phyloP scores from a whole-genome alignment of 768 basidiomycete species.

The Cyclocybe aegerita region DNA sequence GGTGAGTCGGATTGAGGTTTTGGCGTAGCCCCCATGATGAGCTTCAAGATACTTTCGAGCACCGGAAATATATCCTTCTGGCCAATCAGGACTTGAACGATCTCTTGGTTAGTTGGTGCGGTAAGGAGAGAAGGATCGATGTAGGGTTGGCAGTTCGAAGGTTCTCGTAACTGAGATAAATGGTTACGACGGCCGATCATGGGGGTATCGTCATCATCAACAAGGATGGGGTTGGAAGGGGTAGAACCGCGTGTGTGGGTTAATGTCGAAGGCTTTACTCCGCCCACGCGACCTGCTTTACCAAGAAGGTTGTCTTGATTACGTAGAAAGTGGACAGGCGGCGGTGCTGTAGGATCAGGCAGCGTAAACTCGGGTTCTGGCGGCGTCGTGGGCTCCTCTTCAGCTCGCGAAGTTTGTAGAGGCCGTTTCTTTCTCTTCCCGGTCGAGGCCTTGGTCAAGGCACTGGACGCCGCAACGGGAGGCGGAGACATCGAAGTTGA shows the following conservation, averaged over 20 bases:
- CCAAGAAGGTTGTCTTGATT: conserved; percentile 74
- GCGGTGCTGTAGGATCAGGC: conserved; percentile 60
- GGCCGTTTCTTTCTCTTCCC: conserved; percentile 26
- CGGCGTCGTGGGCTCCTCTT: conserved; percentile 44
- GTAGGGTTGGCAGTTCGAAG: conserved; percentile 15
- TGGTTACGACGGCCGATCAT: conserved; percentile 20
- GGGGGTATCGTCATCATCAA: conserved; percentile 53
- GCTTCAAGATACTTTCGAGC: conserved; percentile 57
- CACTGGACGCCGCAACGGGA: conserved; percentile 8
- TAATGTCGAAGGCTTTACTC: conserved; percentile 58
- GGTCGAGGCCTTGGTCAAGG: conserved; percentile 15
- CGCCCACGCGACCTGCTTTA: conserved; percentile 67
- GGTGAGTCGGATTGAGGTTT: conserved; percentile 5
- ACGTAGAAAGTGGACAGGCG: conserved; percentile 69
- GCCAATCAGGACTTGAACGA: conserved; percentile 55
- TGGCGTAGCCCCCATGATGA: conserved; percentile 39
- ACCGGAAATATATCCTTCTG: conserved; percentile 71
- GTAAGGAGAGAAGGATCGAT: conserved; percentile 45
- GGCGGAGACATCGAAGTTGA: conserved; percentile 8
- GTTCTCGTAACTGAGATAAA: conserved; percentile 1
- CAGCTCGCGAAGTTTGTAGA: conserved; percentile 9
- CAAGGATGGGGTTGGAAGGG: conserved; percentile 64
- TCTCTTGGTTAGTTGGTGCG: conserved; percentile 54
- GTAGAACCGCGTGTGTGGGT: conserved; percentile 50
- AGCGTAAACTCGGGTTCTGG: conserved; percentile 57